These are phyloP conservation scores for Cercospora sp. DNA, from an alignment of 2,329 filamentous ascomycete genomes.

Conservation along the genomic window DNA sequence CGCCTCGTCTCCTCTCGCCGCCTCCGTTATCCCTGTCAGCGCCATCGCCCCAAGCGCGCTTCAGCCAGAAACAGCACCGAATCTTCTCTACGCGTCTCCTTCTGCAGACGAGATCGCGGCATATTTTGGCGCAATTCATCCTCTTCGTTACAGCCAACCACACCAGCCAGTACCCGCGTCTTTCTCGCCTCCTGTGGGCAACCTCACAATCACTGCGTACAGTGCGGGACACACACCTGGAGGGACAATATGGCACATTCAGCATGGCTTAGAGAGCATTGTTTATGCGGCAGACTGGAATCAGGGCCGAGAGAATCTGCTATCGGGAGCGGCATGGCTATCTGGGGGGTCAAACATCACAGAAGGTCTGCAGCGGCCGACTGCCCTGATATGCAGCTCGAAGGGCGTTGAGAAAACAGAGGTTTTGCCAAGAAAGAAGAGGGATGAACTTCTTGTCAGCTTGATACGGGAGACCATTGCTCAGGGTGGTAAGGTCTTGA, in stretches of 20 bases:
- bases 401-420: constrained; percentile 71
- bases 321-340: constrained; percentile 90
- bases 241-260: constrained; percentile 98
- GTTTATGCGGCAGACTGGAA: constrained; percentile 99
- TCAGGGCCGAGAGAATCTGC: constrained; percentile 91
- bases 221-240: constrained; percentile 94
- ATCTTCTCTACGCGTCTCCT: constrained; percentile 66
- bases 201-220: constrained; percentile 92
- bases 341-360: constrained; percentile 88
- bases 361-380: constrained; percentile 89
- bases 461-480: constrained; percentile 76
- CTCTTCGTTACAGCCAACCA: constrained; percentile 94
- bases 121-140: constrained; percentile 87
- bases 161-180: constrained; percentile 85
- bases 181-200: constrained; percentile 84
- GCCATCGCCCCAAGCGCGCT: constrained; percentile 52
- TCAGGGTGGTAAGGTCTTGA: constrained; percentile 84
- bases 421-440: constrained; percentile 65
- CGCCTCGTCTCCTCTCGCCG: constrained; percentile 80
- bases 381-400: constrained; percentile 88
- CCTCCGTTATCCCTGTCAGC: constrained; percentile 73
- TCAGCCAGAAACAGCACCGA: constrained; percentile 49
- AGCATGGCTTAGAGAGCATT: constrained; percentile 93
- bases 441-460: constrained; percentile 81
- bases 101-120: constrained; percentile 84